Evolutionary conservation across 495 filamentous ascomycete species (phyloP).

Genomic region (Monascus purpureus): DNA sequence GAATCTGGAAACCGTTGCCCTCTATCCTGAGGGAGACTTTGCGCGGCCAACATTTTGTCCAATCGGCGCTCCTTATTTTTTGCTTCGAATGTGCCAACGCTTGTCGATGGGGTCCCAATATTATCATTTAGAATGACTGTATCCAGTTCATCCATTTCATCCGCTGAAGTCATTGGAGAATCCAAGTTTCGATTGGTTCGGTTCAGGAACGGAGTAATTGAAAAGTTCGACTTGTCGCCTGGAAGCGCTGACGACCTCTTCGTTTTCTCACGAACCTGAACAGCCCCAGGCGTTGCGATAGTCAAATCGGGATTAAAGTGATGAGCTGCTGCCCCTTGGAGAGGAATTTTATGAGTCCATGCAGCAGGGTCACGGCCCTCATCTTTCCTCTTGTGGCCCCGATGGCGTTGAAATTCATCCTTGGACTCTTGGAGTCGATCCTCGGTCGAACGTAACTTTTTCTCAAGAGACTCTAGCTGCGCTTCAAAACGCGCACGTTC

Average conservation of each 20-base stretch:
- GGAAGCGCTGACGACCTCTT: slow-evolving; percentile 39
- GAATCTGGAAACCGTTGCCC: no score
- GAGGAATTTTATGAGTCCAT: slow-evolving; percentile 18
- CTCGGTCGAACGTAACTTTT: slow-evolving; percentile 51
- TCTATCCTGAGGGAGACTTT: no score
- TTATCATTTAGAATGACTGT: not conserved
- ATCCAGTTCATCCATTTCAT: slow-evolving; percentile 15
- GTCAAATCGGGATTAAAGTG: slow-evolving; percentile 36
- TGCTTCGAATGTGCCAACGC: not conserved
- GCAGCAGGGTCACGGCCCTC: slow-evolving; percentile 15
- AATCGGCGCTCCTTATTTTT: no score
- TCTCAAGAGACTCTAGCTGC: slow-evolving; percentile 51
- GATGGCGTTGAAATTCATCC: slow-evolving; percentile 28
- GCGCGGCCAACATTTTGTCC: no score
- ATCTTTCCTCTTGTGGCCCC: slow-evolving; percentile 9
- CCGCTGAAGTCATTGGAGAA: slow-evolving; percentile 22
- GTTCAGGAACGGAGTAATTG: slow-evolving; percentile 85
- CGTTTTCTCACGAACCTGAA: slow-evolving; percentile 38
- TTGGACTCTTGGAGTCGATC: slow-evolving; percentile 53
- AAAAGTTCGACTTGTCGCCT: slow-evolving; percentile 81
- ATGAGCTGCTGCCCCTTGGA: slow-evolving; percentile 30
- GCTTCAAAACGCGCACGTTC: slow-evolving; percentile 46
- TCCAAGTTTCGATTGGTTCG: slow-evolving; percentile 45
- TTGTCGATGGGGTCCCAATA: not conserved
- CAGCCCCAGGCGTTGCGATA: slow-evolving; percentile 56